A percentile compares a stretch with the other conserved stretches of the same genome.
phyloP scores from a whole-genome alignment of 345 rosid genomes.

The Gossypium longicalyx region DNA sequence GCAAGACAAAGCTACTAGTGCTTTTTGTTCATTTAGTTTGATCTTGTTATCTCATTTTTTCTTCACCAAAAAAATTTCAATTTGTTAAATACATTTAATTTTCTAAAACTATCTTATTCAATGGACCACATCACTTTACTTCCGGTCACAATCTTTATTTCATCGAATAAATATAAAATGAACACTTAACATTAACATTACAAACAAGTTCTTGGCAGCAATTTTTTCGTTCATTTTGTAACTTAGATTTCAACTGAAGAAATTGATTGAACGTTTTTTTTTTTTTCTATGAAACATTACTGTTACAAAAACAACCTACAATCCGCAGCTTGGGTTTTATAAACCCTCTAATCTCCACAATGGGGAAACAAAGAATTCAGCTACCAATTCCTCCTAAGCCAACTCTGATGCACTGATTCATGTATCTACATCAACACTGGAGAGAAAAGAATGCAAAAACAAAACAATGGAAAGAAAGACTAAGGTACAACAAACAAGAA shows the following conservation, averaged over 20 bases:
- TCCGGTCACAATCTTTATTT: not conserved
- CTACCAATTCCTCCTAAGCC: not conserved
- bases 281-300: not conserved
- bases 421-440: not conserved
- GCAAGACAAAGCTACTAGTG: no score
- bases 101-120: no score
- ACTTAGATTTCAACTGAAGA: not conserved
- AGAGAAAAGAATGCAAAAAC: not conserved
- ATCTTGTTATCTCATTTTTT: no score
- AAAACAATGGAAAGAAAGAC: not conserved
- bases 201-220: not conserved
- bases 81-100: no score
- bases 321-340: not conserved
- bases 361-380: not conserved
- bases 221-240: not conserved
- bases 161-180: not conserved
- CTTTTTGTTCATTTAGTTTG: no score
- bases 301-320: not conserved
- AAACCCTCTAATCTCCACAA: not conserved
- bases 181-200: not conserved
- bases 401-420: not conserved
- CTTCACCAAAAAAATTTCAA: no score
- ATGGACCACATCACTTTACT: not conserved
- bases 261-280: not conserved
- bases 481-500: not conserved